A percentile compares a stretch with the other conserved stretches of the same genome.
Conservation (phyloP, 2,329 filamentous ascomycete genomes). For the Aureobasidium sp. region DNA sequence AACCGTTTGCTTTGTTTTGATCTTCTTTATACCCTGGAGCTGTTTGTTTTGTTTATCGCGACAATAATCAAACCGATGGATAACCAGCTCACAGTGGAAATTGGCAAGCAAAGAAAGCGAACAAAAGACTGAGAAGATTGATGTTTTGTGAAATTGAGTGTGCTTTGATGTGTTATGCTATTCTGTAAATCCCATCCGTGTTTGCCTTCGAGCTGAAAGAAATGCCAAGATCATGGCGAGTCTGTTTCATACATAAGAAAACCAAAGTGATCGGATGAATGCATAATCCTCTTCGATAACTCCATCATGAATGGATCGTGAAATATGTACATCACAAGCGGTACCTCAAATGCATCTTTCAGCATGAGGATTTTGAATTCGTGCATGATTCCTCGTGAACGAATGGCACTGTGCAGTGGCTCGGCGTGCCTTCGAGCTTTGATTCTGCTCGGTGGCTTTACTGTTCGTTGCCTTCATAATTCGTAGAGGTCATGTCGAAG, state of each 20-base stretch:
- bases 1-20: constrained; percentile 8
- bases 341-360: constrained; percentile 11
- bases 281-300: background rate
- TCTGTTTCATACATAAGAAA: background rate
- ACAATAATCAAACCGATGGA: background rate
- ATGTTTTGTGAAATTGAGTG: background rate
- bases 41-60: background rate
- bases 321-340: background rate
- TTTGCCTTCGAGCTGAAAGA: background rate
- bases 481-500: constrained; percentile 12
- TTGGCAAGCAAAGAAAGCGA: background rate
- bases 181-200: background rate
- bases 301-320: background rate
- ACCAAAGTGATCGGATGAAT: background rate
- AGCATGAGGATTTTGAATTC: constrained; percentile 13
- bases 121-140: background rate
- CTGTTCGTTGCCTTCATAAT: background rate
- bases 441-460: background rate
- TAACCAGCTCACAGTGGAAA: background rate
- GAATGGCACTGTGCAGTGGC: background rate
- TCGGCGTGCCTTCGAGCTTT: constrained; percentile 12
- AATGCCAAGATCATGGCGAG: background rate
- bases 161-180: background rate
- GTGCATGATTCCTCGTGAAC: background rate
- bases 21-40: background rate